These are phyloP conservation scores for Kluyveromyces starmeri DNA, from an alignment of 805 yeast genomes.

Conservation along the genomic window DNA sequence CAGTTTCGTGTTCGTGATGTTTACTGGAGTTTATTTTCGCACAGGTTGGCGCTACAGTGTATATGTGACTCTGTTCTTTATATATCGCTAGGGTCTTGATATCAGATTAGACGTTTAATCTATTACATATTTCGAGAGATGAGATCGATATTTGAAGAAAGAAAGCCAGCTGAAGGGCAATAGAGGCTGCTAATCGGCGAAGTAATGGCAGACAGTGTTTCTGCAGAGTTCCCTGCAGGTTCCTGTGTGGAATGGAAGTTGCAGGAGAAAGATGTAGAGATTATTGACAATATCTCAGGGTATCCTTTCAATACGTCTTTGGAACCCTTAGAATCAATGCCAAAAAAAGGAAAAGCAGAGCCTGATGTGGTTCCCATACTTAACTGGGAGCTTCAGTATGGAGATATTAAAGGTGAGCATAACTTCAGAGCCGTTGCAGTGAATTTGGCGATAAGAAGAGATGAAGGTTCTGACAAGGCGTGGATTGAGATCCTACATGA, in stretches of 20 bases:
- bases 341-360: background rate
- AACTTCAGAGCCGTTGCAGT: background rate
- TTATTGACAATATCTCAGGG: background rate
- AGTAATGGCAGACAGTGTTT: too few species aligned
- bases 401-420: background rate
- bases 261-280: background rate
- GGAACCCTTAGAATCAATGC: background rate
- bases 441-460: background rate
- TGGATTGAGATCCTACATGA: conserved; percentile 3
- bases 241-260: background rate
- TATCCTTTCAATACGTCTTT: background rate
- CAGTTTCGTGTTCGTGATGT: too few species aligned
- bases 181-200: too few species aligned
- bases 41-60: too few species aligned
- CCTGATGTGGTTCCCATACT: background rate
- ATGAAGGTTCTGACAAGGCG: background rate
- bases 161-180: too few species aligned
- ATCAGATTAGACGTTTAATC: too few species aligned
- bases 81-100: too few species aligned
- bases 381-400: conserved; percentile 3
- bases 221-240: background rate
- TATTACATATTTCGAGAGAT: too few species aligned
- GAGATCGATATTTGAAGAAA: too few species aligned
- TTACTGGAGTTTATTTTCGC: too few species aligned
- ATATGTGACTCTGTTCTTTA: too few species aligned